Evolutionary conservation across 257 asterid species (phyloP).

Genomic region (Solanum rostratum): DNA sequence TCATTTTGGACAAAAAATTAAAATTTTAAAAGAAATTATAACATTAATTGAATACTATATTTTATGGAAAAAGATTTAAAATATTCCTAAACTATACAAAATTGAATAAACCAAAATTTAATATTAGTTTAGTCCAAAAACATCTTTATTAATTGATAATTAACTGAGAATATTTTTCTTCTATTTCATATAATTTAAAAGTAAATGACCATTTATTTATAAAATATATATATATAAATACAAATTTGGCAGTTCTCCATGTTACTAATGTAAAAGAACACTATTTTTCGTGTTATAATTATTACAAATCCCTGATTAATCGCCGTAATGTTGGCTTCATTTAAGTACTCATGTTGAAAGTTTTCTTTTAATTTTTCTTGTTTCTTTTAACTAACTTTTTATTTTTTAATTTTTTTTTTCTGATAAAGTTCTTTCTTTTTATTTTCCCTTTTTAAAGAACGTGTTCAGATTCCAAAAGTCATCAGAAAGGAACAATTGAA

Average conservation of each 20-base stretch:
- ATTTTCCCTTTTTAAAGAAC: background rate
- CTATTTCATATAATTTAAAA: too few species aligned
- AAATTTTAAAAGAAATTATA: too few species aligned
- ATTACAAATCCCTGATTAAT: background rate
- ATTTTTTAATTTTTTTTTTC: background rate
- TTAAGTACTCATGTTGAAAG: background rate
- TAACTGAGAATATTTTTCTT: too few species aligned
- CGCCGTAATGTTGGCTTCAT: constrained; percentile 14
- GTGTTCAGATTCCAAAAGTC: background rate
- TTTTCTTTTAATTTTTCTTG: background rate
- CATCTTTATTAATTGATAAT: too few species aligned
- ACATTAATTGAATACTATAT: too few species aligned
- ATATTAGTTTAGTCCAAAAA: too few species aligned
- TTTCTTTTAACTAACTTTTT: background rate
- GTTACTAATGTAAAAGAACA: background rate
- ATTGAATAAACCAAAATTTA: too few species aligned
- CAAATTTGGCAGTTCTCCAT: background rate
- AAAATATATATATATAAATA: too few species aligned
- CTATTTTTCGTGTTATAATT: background rate
- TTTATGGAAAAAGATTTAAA: too few species aligned
- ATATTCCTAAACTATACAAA: too few species aligned
- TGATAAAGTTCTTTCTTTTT: background rate
- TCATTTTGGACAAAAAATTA: background rate
- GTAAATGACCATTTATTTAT: too few species aligned
- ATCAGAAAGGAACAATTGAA: background rate